Percentiles rank a stretch among this genome's conserved stretches.
phyloP scores from a whole-genome alignment of 2,329 filamentous ascomycete genomes.

The Xylariaceae sp. region DNA sequence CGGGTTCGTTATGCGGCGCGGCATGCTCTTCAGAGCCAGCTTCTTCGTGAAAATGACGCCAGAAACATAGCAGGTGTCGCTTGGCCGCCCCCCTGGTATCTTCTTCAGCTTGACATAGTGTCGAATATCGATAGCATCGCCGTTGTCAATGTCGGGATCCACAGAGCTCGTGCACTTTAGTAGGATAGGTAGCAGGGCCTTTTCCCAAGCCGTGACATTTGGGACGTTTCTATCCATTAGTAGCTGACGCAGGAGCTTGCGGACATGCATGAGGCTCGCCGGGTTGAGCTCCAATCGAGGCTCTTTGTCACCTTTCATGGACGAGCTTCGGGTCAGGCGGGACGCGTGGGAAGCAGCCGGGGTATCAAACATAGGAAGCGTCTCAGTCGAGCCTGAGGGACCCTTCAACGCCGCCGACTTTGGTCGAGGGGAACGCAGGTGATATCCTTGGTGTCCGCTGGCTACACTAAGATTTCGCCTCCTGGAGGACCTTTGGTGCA shows the following conservation, averaged over 20 bases:
- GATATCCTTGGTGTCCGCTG: conserved; percentile 64
- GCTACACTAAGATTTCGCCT: conserved; percentile 79
- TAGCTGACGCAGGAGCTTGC: conserved; percentile 75
- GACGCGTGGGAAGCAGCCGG: conserved; percentile 34
- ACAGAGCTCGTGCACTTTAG: conserved; percentile 90
- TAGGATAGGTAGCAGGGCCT: conserved; percentile 81
- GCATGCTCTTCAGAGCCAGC: conserved; percentile 92
- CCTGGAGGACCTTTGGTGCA: conserved; percentile 53
- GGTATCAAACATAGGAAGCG: conserved; percentile 39
- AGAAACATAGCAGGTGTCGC: conserved; percentile 92
- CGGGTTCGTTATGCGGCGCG: conserved; percentile 72
- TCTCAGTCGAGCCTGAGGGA: conserved; percentile 43
- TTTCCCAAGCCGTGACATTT: conserved; percentile 75
- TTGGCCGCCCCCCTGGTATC: conserved; percentile 80
- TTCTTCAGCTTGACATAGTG: conserved; percentile 98
- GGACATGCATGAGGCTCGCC: conserved; percentile 82
- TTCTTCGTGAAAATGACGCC: conserved; percentile 98
- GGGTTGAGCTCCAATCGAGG: conserved; percentile 79
- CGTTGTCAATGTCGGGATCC: conserved; percentile 79
- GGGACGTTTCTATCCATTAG: conserved; percentile 69
- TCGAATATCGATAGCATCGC: conserved; percentile 93
- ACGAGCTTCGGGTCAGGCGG: conserved; percentile 67
- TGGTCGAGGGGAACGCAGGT: conserved; percentile 66
- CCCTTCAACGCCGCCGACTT: conserved; percentile 51
- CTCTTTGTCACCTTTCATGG: conserved; percentile 66